Evolutionary conservation across 495 filamentous ascomycete species (phyloP).

Genomic region (Neurospora sp.): DNA sequence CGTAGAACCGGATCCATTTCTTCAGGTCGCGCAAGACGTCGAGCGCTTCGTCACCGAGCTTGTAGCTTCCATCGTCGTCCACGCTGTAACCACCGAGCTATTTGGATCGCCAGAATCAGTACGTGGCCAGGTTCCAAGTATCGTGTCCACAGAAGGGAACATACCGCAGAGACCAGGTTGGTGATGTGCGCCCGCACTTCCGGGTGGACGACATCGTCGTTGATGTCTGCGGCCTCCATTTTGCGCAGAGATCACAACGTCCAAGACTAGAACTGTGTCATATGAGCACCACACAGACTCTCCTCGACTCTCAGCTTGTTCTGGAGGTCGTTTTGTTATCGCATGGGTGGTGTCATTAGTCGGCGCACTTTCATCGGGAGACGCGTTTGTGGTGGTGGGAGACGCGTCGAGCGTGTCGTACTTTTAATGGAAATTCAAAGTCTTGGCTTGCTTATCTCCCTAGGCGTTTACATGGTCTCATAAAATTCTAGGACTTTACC

Average conservation of each 20-base stretch:
- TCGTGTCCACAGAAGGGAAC: constrained; percentile 21
- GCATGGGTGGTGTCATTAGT: neutral
- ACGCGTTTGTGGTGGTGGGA: neutral
- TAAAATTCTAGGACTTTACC: neutral
- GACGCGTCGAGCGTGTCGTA: neutral
- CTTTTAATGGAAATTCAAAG: neutral
- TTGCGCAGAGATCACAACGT: constrained; percentile 14
- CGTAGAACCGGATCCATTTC: constrained; percentile 89
- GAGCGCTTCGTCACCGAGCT: constrained; percentile 85
- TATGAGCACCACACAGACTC: neutral
- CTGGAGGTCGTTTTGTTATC: neutral
- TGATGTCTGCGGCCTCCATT: constrained; percentile 42
- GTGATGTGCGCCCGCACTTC: constrained; percentile 86
- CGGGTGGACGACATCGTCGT: constrained; percentile 59
- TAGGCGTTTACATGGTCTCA: neutral
- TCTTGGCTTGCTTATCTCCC: neutral
- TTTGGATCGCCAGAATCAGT: neutral
- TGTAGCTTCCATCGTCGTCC: constrained; percentile 65
- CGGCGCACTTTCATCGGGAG: neutral
- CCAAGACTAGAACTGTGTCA: neutral
- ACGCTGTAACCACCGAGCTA: constrained; percentile 82
- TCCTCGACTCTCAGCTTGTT: neutral
- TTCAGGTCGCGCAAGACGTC: constrained; percentile 87
- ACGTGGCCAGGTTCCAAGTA: neutral
- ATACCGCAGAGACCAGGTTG: constrained; percentile 82